Conservation (phyloP, 2,329 filamentous ascomycete genomes). For the Penicillium sclerotigenum region DNA sequence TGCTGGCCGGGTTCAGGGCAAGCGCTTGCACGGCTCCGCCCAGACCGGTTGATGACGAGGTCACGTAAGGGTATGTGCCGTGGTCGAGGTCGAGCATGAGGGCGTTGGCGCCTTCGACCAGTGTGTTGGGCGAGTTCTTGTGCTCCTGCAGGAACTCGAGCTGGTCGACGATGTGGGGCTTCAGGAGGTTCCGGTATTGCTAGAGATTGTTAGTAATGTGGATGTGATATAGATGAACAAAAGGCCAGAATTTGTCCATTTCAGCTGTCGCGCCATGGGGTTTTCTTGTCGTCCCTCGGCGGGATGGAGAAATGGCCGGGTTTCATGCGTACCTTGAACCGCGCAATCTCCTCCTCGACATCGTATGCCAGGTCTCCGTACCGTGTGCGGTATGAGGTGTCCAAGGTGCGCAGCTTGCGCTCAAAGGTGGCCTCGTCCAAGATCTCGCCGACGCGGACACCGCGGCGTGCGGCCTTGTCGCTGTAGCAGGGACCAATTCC, state of each 20-base stretch:
- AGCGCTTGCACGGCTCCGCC: slow-evolving; percentile 56
- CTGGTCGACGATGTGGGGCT: slow-evolving; percentile 42
- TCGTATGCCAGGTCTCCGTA: slow-evolving; percentile 60
- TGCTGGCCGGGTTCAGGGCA: slow-evolving; percentile 55
- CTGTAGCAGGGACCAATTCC: slow-evolving; percentile 60
- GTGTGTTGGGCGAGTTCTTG: slow-evolving; percentile 54
- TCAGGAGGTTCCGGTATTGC: slow-evolving; percentile 39
- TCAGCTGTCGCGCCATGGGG: background rate
- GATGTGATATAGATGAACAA: background rate
- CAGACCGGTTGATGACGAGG: slow-evolving; percentile 48
- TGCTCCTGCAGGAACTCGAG: slow-evolving; percentile 55
- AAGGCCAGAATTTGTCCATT: background rate
- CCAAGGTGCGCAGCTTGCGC: slow-evolving; percentile 52
- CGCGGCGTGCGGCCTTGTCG: slow-evolving; percentile 59
- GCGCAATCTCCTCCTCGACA: slow-evolving; percentile 57
- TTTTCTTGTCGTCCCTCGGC: background rate
- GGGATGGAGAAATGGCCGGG: background rate
- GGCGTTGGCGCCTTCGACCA: slow-evolving; percentile 63
- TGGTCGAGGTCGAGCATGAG: slow-evolving; percentile 60
- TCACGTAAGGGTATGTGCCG: slow-evolving; percentile 52
- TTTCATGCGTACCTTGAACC: slow-evolving; percentile 50
- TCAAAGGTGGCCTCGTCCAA: slow-evolving; percentile 57
- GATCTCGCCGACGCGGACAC: slow-evolving; percentile 58
- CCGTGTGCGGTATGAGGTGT: slow-evolving; percentile 53
- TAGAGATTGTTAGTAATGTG: slow-evolving; percentile 10